Base-by-base conservation (phyloP, 1,284 basidiomycete species). In the Wallemia hederae region DNA sequence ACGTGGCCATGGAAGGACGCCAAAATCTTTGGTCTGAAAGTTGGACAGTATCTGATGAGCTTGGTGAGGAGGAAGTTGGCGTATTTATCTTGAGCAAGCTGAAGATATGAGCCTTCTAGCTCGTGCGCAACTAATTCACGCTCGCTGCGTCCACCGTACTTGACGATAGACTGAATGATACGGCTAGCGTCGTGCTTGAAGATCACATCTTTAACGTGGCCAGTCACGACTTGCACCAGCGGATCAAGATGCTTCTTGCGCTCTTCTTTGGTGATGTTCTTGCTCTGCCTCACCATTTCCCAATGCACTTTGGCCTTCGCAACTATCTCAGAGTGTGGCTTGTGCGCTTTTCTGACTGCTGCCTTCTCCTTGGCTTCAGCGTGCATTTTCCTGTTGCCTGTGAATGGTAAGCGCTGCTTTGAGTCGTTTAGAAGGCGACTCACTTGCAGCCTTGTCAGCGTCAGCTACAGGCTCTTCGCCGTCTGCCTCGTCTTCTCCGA, bases 101-200 rank as follows among this genome's bases (percentile, higher is more conserved):
- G 79, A 66, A 75, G 77, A 69, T 81, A 90, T 63, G 76, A 75
- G 1, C 86, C 86, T 69, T 83, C 81, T 60, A 91, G 74, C 71
- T 91, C 87, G 27, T 72, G 72, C 0, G 85, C 87, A 59, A 91
- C 77, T 67, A 84, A 81, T 49, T 84, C 77, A 59, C 85, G 71
- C 69, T 87, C 81, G 65, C 76, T 78, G 70, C 82, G 80, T n/a
- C 77, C 74, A 1, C 87, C 87, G 64, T 83, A 80, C 68, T 85
- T 89, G 59, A 90, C 82, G 17, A 83, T 72, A 0, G 84, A 88
- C 70, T 90, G 87, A 25, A 90, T 77, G 60, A 89, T 84, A 62
- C 87, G 75, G 64, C 84, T 87, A 7, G 85, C 86, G 70, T 90
- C 86, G 68, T 91, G 87, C 69, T 89, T 90, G 67, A 86, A 78